Evolutionary conservation across 2,329 filamentous ascomycete genomes (phyloP).

Genomic region (Pseudovirgaria hyperparasitica): DNA sequence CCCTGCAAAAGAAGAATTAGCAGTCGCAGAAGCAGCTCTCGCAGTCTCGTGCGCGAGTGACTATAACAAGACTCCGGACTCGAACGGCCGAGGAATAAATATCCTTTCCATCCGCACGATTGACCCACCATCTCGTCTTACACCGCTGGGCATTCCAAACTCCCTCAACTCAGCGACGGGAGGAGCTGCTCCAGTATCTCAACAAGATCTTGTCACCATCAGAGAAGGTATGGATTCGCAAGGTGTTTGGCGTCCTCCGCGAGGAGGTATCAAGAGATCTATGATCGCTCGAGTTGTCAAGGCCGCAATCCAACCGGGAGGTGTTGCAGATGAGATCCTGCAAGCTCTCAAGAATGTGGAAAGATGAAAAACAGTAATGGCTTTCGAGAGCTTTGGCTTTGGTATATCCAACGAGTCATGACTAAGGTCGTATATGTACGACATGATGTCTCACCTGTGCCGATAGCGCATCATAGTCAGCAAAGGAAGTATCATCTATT

Average conservation of each 20-base stretch:
- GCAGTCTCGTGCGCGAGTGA: conserved; percentile 60
- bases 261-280: conserved; percentile 68
- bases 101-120: conserved; percentile 35
- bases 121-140: conserved; percentile 36
- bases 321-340: conserved; percentile 77
- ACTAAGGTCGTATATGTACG: too few relatives aligned
- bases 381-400: too few relatives aligned
- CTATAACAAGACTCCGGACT: conserved; percentile 4
- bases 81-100: conserved; percentile 14
- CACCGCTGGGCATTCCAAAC: conserved; percentile 35
- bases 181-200: conserved; percentile 23
- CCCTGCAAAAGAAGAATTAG: conserved; percentile 78
- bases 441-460: too few relatives aligned
- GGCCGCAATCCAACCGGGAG: conserved; percentile 61
- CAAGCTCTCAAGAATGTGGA: conserved; percentile 68
- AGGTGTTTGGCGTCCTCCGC: conserved; percentile 74
- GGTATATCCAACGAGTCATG: too few relatives aligned
- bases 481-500: too few relatives aligned
- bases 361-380: conserved; percentile 13
- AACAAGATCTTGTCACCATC: conserved; percentile 27
- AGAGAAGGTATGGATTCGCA: conserved; percentile 44
- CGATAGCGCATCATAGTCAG: too few relatives aligned
- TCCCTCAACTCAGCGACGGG: conserved; percentile 33
- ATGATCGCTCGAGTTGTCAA: conserved; percentile 64
- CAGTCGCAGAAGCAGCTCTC: conserved; percentile 79